phyloP scores from a whole-genome alignment of 2,329 filamentous ascomycete genomes.

The Colletotrichum orbiculare region DNA sequence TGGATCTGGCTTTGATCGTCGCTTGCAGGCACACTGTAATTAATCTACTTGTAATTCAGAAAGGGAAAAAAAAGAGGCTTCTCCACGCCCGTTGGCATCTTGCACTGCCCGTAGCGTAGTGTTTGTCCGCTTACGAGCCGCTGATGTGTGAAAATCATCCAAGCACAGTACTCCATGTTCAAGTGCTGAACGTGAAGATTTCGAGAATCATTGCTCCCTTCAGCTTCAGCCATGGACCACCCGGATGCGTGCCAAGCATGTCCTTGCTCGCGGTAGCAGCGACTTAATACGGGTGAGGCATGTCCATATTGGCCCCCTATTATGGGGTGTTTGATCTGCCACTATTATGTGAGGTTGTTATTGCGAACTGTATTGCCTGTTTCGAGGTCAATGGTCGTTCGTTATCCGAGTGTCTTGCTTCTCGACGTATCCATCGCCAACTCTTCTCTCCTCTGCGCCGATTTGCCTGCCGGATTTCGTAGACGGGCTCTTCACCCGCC shows the following conservation, averaged over 20 bases:
- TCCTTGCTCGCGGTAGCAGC: conserved; percentile 1
- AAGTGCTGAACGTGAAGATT: background rate
- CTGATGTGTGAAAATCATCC: too few relatives aligned
- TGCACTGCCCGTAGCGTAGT: too few relatives aligned
- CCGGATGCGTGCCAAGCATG: conserved; percentile 18
- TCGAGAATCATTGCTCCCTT: conserved; percentile 23
- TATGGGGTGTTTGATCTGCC: conserved; percentile 14
- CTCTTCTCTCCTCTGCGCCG: background rate
- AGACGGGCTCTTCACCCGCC: too few relatives aligned
- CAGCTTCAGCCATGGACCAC: conserved; percentile 23
- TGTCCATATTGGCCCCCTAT: conserved; percentile 25
- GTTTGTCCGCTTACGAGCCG: too few relatives aligned
- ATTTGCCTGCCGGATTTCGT: background rate
- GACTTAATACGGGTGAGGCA: conserved; percentile 21
- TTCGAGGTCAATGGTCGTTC: too few relatives aligned
- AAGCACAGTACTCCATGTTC: background rate
- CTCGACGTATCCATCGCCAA: too few relatives aligned
- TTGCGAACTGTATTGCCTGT: background rate
- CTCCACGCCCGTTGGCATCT: too few relatives aligned
- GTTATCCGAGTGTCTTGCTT: too few relatives aligned
- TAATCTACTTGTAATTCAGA: too few relatives aligned
- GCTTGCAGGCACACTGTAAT: background rate
- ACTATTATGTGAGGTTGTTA: background rate
- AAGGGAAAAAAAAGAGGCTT: too few relatives aligned
- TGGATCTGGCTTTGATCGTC: conserved; percentile 12